Conservation (phyloP, 2,329 filamentous ascomycete genomes). For the Fusarium setosum region DNA sequence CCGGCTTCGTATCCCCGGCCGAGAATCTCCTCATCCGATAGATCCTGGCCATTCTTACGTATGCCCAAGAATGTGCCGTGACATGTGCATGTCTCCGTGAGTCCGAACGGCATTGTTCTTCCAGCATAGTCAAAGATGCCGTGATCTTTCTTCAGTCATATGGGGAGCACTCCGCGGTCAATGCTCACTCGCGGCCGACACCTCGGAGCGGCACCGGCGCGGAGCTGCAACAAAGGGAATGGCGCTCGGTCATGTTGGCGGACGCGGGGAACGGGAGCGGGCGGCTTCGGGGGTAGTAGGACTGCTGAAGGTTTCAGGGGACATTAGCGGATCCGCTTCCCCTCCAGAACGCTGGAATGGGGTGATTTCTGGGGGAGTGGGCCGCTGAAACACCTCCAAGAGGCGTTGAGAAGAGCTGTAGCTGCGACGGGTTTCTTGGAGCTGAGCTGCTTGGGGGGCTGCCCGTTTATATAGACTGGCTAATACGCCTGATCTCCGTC, state of each 20-base stretch:
- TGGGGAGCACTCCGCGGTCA: constrained; percentile 19
- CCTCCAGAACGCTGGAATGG: neutral
- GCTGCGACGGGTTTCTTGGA: neutral
- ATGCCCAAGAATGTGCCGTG: neutral
- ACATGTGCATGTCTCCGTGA: neutral
- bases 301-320: neutral
- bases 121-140: neutral
- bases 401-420: neutral
- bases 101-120: too few relatives aligned
- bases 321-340: constrained; percentile 6
- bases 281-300: constrained; percentile 2
- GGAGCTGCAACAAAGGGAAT: constrained; percentile 23
- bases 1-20: constrained; percentile 7
- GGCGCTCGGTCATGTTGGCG: constrained; percentile 21
- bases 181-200: neutral
- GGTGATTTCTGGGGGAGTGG: constrained; percentile 2
- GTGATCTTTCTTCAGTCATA: neutral
- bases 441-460: neutral
- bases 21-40: neutral
- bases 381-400: neutral
- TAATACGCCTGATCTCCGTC: neutral
- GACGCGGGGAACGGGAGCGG: constrained; percentile 8
- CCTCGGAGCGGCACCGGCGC: constrained; percentile 7
- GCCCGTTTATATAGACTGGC: constrained; percentile 2
- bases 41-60: constrained; percentile 7